These are phyloP conservation scores for Leishmania gerbilli DNA, from an alignment of 208 protist species.

Conservation along the genomic window DNA sequence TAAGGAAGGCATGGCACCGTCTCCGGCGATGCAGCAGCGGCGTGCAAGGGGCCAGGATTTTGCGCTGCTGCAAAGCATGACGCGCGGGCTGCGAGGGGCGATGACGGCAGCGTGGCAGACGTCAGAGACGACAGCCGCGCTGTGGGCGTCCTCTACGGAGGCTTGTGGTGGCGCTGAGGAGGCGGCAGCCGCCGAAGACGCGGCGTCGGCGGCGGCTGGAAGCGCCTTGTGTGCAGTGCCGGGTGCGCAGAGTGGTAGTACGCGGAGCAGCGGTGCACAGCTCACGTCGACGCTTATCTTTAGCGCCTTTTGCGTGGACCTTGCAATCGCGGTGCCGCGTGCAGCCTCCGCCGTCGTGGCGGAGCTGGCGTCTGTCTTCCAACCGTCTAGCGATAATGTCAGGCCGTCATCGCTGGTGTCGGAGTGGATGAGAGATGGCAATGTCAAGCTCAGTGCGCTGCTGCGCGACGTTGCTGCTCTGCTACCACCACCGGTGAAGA, in stretches of 20 bases:
- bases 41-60: constrained; percentile 38
- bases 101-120: constrained; percentile 16
- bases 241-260: neutral
- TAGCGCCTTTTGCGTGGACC: constrained; percentile 38
- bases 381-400: neutral
- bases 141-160: constrained; percentile 11
- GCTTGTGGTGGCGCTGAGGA: neutral
- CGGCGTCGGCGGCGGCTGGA: neutral
- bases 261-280: constrained; percentile 19
- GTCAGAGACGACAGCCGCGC: constrained; percentile 8
- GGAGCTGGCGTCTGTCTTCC: neutral
- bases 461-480: constrained; percentile 9
- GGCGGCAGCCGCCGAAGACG: constrained; percentile 1
- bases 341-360: constrained; percentile 6
- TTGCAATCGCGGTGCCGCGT: constrained; percentile 11
- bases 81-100: constrained; percentile 14
- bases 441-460: neutral
- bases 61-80: constrained; percentile 52
- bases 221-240: neutral
- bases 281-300: constrained; percentile 27
- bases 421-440: constrained; percentile 22
- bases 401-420: neutral
- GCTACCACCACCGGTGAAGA: neutral
- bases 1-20: constrained; percentile 34
- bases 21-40: constrained; percentile 38